Evolutionary conservation across 179 eudicot species (phyloP).

Genomic region (Amaranthus tricolor): DNA sequence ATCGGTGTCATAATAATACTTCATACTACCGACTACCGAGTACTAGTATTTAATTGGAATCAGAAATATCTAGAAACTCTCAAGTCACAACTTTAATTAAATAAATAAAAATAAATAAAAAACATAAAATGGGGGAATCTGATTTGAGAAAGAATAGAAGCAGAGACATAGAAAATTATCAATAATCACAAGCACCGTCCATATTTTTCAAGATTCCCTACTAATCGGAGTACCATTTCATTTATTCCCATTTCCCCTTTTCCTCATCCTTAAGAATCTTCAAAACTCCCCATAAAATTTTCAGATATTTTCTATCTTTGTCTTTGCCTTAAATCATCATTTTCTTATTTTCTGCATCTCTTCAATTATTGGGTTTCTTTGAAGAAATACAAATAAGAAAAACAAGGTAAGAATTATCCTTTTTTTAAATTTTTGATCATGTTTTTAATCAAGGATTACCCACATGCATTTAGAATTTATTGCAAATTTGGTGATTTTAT

Average conservation of each 20-base stretch:
- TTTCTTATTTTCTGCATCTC: neutral
- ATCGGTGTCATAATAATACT: no score
- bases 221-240: neutral
- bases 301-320: neutral
- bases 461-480: neutral
- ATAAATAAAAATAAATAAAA: no score
- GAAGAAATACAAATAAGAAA: neutral
- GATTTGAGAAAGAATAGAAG: no score
- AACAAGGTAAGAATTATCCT: neutral
- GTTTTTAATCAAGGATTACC: neutral
- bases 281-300: neutral
- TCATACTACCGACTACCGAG: no score
- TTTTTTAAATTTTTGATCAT: neutral
- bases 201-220: slow-evolving; percentile 11
- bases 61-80: no score
- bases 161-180: neutral
- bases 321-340: neutral
- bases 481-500: neutral
- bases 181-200: slow-evolving; percentile 16
- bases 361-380: neutral
- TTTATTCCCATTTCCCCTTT: slow-evolving; percentile 1
- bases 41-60: no score
- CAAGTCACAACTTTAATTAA: no score
- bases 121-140: no score
- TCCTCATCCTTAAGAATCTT: neutral